Evolutionary conservation across 2,329 filamentous ascomycete genomes (phyloP).

Genomic region (Fusarium hostae): DNA sequence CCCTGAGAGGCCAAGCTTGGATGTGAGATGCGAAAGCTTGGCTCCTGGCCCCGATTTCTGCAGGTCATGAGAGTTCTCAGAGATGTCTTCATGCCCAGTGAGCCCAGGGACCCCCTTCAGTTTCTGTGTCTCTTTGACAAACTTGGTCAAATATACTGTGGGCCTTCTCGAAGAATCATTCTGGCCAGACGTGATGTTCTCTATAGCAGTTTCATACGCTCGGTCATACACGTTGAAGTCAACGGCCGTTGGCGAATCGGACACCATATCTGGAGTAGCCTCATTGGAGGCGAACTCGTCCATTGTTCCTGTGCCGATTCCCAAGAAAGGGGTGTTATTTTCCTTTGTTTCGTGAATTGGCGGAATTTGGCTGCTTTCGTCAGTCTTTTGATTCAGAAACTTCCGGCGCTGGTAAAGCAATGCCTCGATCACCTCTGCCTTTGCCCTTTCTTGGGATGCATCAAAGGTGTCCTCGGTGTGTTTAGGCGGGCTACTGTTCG

Average conservation of each 20-base stretch:
- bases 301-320: slow-evolving; percentile 75
- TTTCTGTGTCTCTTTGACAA: slow-evolving; percentile 58
- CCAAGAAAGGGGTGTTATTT: slow-evolving; percentile 73
- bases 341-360: slow-evolving; percentile 70
- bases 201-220: slow-evolving; percentile 81
- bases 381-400: slow-evolving; percentile 48
- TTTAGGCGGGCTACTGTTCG: slow-evolving; percentile 18
- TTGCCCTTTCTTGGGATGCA: slow-evolving; percentile 50
- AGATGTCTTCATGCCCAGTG: slow-evolving; percentile 44
- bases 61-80: slow-evolving; percentile 9
- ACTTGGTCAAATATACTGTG: slow-evolving; percentile 61
- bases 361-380: slow-evolving; percentile 58
- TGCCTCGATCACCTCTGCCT: slow-evolving; percentile 60
- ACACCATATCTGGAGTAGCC: slow-evolving; percentile 66
- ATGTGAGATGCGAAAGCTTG: slow-evolving; percentile 39
- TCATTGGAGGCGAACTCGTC: slow-evolving; percentile 58
- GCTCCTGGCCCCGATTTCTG: slow-evolving; percentile 20
- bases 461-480: slow-evolving; percentile 27
- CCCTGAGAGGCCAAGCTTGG: slow-evolving; percentile 36
- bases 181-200: slow-evolving; percentile 68
- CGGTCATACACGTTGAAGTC: slow-evolving; percentile 90
- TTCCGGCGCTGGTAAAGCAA: slow-evolving; percentile 60
- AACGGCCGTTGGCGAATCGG: slow-evolving; percentile 85
- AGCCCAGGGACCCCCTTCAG: slow-evolving; percentile 50
- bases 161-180: slow-evolving; percentile 53